These are phyloP conservation scores for Clarkia xantiana DNA, from an alignment of 345 rosid species.

Conservation along the genomic window DNA sequence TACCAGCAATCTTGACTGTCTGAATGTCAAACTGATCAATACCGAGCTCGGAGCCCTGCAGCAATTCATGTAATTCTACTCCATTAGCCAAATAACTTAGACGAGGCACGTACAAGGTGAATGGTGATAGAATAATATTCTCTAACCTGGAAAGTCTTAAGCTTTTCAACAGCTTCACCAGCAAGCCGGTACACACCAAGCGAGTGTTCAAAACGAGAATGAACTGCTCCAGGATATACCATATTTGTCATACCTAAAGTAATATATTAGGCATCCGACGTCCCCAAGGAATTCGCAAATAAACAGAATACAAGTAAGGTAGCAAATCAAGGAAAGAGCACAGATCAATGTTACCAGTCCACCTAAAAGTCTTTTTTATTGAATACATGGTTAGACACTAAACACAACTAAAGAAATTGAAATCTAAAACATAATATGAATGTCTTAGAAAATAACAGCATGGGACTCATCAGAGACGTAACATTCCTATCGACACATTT, in stretches of 20 bases:
- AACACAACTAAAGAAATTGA: no score
- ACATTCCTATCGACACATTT: no score
- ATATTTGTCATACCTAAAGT: slow-evolving; percentile 53
- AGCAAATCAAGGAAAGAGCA: no score
- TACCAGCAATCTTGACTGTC: slow-evolving; percentile 89
- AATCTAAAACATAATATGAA: no score
- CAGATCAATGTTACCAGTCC: no score
- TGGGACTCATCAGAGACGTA: no score
- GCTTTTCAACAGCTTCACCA: slow-evolving; percentile 51
- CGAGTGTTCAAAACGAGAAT: slow-evolving; percentile 91
- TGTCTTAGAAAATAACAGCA: no score
- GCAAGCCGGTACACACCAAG: slow-evolving; percentile 90
- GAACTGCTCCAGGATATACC: slow-evolving; percentile 91
- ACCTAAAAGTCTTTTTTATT: no score
- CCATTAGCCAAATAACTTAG: background rate
- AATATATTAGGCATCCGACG: background rate
- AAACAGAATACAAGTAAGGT: background rate
- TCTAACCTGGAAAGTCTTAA: slow-evolving; percentile 51
- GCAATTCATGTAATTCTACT: background rate
- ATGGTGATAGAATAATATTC: slow-evolving; percentile 7
- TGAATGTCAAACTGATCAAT: slow-evolving; percentile 67
- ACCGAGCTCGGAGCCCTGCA: slow-evolving; percentile 70
- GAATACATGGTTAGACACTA: no score
- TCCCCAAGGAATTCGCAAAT: background rate
- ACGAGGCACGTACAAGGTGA: background rate